Percentiles rank a stretch among this genome's conserved stretches.
Conservation (phyloP, 768 basidiomycete species). For the Termitomyces sp. region DNA sequence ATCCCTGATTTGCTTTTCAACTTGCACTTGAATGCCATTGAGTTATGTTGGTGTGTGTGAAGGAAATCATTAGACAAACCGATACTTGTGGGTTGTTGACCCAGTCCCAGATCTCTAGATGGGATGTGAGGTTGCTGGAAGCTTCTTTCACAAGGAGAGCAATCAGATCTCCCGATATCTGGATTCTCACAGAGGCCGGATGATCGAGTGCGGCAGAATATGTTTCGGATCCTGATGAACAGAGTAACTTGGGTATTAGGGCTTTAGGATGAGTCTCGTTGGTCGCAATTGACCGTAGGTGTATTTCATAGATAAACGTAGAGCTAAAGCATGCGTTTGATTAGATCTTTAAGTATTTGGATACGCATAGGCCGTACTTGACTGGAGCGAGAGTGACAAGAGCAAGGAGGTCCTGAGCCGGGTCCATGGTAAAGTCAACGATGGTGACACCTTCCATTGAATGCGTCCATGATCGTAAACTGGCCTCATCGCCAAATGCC, state of each 20-base stretch:
- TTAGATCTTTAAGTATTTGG: background rate
- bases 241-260: conserved; percentile 31
- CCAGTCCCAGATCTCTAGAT: conserved; percentile 52
- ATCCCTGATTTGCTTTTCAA: conserved; percentile 38
- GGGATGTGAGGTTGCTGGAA: conserved; percentile 32
- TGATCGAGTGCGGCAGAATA: conserved; percentile 24
- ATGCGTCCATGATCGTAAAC: conserved; percentile 38
- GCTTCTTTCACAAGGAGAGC: conserved; percentile 46
- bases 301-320: conserved; percentile 40
- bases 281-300: conserved; percentile 44
- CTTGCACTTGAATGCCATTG: conserved; percentile 26
- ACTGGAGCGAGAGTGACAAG: conserved; percentile 39
- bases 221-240: conserved; percentile 28
- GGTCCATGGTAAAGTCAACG: conserved; percentile 56
- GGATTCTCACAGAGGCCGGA: conserved; percentile 38
- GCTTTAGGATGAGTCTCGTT: conserved; percentile 48
- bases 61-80: conserved; percentile 23
- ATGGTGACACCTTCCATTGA: conserved; percentile 35
- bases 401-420: conserved; percentile 47
- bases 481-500: conserved; percentile 14
- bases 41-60: background rate
- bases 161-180: conserved; percentile 41
- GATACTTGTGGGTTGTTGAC: conserved; percentile 31
- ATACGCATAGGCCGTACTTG: conserved; percentile 27
- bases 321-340: conserved; percentile 25